Conservation (phyloP, 139 green algal species). For the Chlorella sorokiniana region DNA sequence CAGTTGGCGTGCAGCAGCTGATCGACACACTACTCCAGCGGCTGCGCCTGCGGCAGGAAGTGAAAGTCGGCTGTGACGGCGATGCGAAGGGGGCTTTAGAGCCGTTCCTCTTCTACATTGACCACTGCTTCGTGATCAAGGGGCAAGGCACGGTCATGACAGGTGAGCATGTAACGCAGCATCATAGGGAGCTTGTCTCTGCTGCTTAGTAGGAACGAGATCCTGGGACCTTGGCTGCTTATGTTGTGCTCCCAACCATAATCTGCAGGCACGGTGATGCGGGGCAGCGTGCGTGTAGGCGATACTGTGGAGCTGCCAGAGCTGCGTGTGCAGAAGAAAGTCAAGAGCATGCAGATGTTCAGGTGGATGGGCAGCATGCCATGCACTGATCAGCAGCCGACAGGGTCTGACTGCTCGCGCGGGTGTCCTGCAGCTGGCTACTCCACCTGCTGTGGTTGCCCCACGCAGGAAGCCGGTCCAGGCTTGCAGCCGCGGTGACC, state of each 20-base stretch:
- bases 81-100: not conserved
- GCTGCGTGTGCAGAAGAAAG: slow-evolving; percentile 67
- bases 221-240: not conserved
- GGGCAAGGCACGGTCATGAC: slow-evolving; percentile 94
- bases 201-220: not conserved
- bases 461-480: slow-evolving; percentile 54
- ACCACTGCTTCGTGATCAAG: slow-evolving; percentile 96
- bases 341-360: slow-evolving; percentile 97
- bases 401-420: too few species aligned
- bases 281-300: slow-evolving; percentile 62
- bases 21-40: not conserved
- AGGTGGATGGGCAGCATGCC: too few species aligned
- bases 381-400: too few species aligned
- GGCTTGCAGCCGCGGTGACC: slow-evolving; percentile 68
- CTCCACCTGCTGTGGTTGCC: not conserved
- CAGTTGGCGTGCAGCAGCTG: slow-evolving; percentile 3
- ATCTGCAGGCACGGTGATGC: slow-evolving; percentile 74
- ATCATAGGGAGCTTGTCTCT: not conserved
- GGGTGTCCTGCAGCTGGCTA: not conserved
- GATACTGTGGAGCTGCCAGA: slow-evolving; percentile 87
- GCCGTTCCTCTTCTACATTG: slow-evolving; percentile 86
- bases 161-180: slow-evolving; percentile 25
- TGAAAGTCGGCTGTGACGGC: not conserved
- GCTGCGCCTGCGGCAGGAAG: not conserved
- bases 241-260: not conserved